Conservation (phyloP, 2,329 filamentous ascomycete species). For the Plectosphaerella sp. region DNA sequence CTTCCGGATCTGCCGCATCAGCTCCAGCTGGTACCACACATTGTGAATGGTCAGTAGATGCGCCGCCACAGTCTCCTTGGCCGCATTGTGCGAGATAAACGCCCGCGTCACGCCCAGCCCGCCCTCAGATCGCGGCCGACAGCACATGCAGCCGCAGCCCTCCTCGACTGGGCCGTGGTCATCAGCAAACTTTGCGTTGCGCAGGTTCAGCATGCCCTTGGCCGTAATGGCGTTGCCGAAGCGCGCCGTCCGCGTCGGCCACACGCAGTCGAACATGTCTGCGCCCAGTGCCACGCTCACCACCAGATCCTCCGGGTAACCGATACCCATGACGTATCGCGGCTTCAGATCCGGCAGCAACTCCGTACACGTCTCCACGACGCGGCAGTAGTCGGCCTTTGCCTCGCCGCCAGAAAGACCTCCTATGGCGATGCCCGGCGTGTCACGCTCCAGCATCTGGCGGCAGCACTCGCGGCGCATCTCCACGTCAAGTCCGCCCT, state of each 20-base stretch:
- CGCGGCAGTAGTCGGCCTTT: conserved; percentile 86
- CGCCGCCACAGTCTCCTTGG: conserved; percentile 92
- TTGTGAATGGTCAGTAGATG: conserved; percentile 88
- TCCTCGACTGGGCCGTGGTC: conserved; percentile 84
- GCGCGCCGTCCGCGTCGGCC: conserved; percentile 92
- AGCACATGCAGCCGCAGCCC: conserved; percentile 77
- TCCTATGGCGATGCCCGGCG: conserved; percentile 94
- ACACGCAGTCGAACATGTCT: conserved; percentile 99
- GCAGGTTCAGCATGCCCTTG: conserved; percentile 76
- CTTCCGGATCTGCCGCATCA: conserved; percentile 73
- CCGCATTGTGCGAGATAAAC: conserved; percentile 85
- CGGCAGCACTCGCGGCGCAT: conserved; percentile 78
- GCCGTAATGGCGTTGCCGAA: conserved; percentile 93
- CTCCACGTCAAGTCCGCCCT: conserved; percentile 86
- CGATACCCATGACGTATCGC: conserved; percentile 98
- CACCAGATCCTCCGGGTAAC: conserved; percentile 92
- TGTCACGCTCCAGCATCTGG: conserved; percentile 86
- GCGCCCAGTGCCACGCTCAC: conserved; percentile 91
- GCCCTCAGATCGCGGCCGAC: conserved; percentile 60
- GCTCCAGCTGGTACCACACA: conserved; percentile 81
- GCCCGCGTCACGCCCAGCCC: conserved; percentile 80
- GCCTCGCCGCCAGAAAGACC: conserved; percentile 93
- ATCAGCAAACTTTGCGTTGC: conserved; percentile 66
- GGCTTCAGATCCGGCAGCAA: conserved; percentile 87
- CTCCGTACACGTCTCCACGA: conserved; percentile 80